phyloP scores from a whole-genome alignment of 140 eudicot genomes.

The Bidens hawaiensis region DNA sequence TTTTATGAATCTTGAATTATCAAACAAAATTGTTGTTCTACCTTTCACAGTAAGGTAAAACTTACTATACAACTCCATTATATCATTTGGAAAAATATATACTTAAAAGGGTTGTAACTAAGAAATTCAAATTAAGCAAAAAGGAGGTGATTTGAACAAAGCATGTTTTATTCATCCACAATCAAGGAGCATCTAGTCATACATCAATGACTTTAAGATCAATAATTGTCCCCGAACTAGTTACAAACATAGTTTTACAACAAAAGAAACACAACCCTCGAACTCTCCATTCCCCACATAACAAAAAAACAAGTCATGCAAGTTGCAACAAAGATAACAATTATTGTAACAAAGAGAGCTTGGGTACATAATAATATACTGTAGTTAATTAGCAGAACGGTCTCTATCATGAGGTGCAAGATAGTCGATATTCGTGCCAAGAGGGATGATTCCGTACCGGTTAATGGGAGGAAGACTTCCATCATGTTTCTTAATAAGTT shows the following conservation, averaged over 20 bases:
- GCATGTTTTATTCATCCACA: no score
- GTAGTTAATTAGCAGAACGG: conserved; percentile 31
- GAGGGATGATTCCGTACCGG: conserved; percentile 72
- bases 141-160: no score
- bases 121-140: no score
- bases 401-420: conserved; percentile 68
- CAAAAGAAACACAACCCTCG: not conserved
- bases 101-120: no score
- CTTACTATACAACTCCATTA: no score
- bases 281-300: no score
- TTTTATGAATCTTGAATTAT: no score
- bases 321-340: conserved; percentile 19
- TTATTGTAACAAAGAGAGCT: not conserved
- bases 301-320: not conserved
- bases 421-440: conserved; percentile 68
- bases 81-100: no score
- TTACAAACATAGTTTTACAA: not conserved
- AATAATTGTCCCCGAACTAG: not conserved
- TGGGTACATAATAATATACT: not conserved
- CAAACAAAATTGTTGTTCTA: no score
- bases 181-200: not conserved
- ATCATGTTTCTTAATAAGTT: conserved; percentile 82
- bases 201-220: not conserved
- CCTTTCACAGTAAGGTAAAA: no score
- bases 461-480: conserved; percentile 86